phyloP scores from a whole-genome alignment of 2,329 filamentous ascomycete species.

The Fusarium bactridioides region DNA sequence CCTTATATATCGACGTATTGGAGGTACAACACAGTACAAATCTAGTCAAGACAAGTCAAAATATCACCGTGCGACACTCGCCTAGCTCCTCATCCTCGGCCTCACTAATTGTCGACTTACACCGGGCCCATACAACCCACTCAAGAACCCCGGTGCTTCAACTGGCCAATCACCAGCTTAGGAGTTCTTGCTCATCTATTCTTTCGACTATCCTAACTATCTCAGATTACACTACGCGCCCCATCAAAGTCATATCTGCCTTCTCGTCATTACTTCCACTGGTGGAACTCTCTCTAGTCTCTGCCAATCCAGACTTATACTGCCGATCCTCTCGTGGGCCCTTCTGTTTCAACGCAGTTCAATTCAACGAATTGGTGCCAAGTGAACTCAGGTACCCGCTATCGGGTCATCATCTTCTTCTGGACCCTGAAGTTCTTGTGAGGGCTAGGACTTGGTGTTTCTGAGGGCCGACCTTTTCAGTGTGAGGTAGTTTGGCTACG shows the following conservation, averaged over 20 bases:
- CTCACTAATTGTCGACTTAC: slow-evolving; percentile 25
- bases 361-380: background rate
- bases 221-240: slow-evolving; percentile 9
- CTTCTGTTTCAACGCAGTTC: slow-evolving; percentile 11
- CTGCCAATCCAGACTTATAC: background rate
- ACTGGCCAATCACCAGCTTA: slow-evolving; percentile 22
- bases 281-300: slow-evolving; percentile 5
- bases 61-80: background rate
- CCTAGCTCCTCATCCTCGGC: background rate
- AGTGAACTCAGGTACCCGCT: slow-evolving; percentile 7
- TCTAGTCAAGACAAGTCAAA: background rate
- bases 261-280: slow-evolving; percentile 11
- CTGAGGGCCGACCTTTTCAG: background rate
- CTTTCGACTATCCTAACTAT: slow-evolving; percentile 8
- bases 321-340: slow-evolving; percentile 8
- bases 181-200: background rate
- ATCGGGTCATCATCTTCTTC: background rate
- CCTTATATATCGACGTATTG: background rate
- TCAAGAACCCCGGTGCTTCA: background rate
- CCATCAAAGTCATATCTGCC: slow-evolving; percentile 12
- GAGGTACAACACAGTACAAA: background rate
- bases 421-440: slow-evolving; percentile 1
- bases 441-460: slow-evolving; percentile 4
- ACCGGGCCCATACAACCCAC: slow-evolving; percentile 33
- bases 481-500: slow-evolving; percentile 4